Evolutionary conservation across 345 rosid genomes (phyloP).

Genomic region (Populus ilicifolia): DNA sequence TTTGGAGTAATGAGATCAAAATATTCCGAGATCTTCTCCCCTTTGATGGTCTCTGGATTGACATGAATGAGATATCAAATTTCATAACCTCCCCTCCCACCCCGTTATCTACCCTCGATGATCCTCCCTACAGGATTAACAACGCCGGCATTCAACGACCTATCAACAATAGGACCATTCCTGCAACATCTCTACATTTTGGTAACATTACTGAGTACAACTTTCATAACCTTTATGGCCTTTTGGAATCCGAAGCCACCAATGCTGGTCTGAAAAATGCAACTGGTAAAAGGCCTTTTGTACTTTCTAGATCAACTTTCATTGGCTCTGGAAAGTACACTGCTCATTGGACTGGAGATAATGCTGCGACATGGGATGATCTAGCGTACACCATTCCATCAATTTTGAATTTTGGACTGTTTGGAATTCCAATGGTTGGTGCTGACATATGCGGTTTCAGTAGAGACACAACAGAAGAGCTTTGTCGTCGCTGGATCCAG

Average conservation of each 20-base stretch:
- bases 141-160: constrained; percentile 33
- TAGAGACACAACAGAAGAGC: constrained; percentile 57
- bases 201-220: constrained; percentile 57
- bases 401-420: constrained; percentile 60
- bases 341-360: constrained; percentile 84
- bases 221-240: constrained; percentile 67
- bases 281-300: constrained; percentile 58
- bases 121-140: constrained; percentile 73
- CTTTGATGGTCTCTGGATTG: constrained; percentile 73
- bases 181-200: constrained; percentile 52
- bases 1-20: constrained; percentile 59
- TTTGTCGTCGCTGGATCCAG: constrained; percentile 79
- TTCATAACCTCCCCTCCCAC: constrained; percentile 44
- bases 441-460: constrained; percentile 75
- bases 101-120: constrained; percentile 46
- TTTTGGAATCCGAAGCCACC: constrained; percentile 59
- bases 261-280: constrained; percentile 42
- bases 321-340: constrained; percentile 70
- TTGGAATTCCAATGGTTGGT: constrained; percentile 84
- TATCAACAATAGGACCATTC: constrained; percentile 41
- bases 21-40: constrained; percentile 45
- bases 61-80: constrained; percentile 76
- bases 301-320: constrained; percentile 69
- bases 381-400: constrained; percentile 57
- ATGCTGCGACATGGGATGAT: constrained; percentile 64